Evolutionary conservation across 1,139 yeast species (phyloP).

Genomic region (Diutina catenulata): DNA sequence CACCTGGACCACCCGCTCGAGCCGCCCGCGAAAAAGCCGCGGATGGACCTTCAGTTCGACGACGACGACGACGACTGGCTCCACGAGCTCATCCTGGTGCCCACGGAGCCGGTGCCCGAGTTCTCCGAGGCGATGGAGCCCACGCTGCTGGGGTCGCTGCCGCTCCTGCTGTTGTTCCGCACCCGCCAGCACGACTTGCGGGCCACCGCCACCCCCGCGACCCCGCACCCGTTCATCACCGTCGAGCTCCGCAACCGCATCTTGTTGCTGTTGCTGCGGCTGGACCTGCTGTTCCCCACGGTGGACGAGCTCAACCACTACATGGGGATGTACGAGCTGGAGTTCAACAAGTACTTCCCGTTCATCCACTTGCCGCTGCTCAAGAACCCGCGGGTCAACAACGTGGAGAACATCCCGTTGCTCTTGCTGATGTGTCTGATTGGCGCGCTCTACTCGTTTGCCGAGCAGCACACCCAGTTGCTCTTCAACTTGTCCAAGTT

Average conservation of each 20-base stretch:
- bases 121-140: background rate
- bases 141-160: background rate
- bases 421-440: constrained; percentile 77
- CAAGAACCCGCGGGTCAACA: constrained; percentile 39
- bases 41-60: background rate
- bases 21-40: background rate
- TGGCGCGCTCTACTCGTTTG: constrained; percentile 81
- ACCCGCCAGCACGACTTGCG: constrained; percentile 3
- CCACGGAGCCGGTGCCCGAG: background rate
- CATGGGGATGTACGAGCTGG: constrained; percentile 55
- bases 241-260: constrained; percentile 44
- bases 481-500: constrained; percentile 71
- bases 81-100: background rate
- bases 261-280: constrained; percentile 37
- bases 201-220: background rate
- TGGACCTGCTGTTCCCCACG: constrained; percentile 54
- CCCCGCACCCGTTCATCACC: constrained; percentile 19
- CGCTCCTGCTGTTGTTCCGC: constrained; percentile 2
- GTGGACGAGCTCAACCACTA: constrained; percentile 65
- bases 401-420: constrained; percentile 59
- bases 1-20: no score
- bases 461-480: constrained; percentile 63
- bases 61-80: constrained; percentile 5
- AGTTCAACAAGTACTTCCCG: constrained; percentile 72
- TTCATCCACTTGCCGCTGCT: constrained; percentile 70